Base-by-base conservation (phyloP, 352 stramenopile species). In the Globisporangium middletonii region DNA sequence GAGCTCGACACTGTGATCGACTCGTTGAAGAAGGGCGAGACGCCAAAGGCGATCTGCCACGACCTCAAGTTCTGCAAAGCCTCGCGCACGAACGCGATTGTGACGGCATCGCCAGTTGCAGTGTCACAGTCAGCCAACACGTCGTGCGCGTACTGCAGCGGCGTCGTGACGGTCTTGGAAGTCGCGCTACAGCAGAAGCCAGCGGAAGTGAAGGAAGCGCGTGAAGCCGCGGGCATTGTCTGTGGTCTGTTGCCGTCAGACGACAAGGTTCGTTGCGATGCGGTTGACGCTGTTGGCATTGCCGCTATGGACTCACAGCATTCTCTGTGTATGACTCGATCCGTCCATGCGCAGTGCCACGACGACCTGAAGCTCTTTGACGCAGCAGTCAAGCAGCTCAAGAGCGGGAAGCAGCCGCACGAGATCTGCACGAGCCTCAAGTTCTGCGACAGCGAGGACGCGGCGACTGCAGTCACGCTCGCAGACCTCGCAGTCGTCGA, bases 321-420 rank as follows among this genome's bases (percentile, higher is more conserved):
- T 8, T 38, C 33, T 13, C 33, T 3, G 9, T 12, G 12, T 38
- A 38, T 19, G 18, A 0, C 6, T 33, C 33, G 49, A 11, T 18
- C n/a, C 2, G 15, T 62, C 30, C 33, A 30, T 30, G 7, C 44
- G 11, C 55, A 89, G 77, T 92, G 82, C 43, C 77, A 89, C 52
- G 30, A 72, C 38, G 69, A 89, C 46, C 50, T 89, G 23, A 84
- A 86, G 56, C 77, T 84, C 55, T 89, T 92, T 48, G 79, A 89
- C 59, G 50, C 65, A 46, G 79, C 72, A 18, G 63, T 89, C 11
- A 54, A 47, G 30, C 62, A 72, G 42, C 37, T 92, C 23, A 74
- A 86, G 57, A 59, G 50, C 28, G 76, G 77, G 47, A 87, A 91
- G 63, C 66, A 72, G 44, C 81, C 81, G 1, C 71, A 86, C 56